Evolutionary conservation across 148 eudicot species (phyloP).

Genomic region (Fagopyrum esculentum): DNA sequence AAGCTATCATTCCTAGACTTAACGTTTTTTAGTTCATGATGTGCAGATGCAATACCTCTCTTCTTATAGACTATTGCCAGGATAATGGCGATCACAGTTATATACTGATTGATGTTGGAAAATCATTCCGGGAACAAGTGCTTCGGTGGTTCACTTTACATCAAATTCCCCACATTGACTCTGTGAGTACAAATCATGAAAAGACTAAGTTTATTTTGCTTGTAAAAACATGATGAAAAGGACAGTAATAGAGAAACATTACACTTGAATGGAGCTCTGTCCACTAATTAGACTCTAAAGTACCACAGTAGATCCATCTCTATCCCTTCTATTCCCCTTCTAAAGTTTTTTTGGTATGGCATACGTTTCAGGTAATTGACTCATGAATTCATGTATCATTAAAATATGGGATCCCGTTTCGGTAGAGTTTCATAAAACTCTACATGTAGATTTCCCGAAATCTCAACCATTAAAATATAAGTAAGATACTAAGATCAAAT

Average conservation of each 20-base stretch:
- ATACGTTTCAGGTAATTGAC: not conserved
- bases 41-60: conserved; percentile 91
- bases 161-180: conserved; percentile 83
- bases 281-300: not conserved
- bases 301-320: not conserved
- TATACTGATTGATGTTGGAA: conserved; percentile 84
- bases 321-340: not conserved
- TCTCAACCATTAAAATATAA: too few relatives aligned
- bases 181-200: conserved; percentile 46
- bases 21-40: not conserved
- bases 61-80: conserved; percentile 70
- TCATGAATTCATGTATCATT: not conserved
- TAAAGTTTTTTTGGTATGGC: too few relatives aligned
- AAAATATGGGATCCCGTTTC: not conserved
- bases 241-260: not conserved
- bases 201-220: not conserved
- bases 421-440: not conserved
- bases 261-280: not conserved
- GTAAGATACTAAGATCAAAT: too few relatives aligned
- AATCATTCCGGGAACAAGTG: conserved; percentile 89
- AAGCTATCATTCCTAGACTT: not conserved
- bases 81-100: conserved; percentile 51
- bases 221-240: not conserved
- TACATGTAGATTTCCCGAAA: too few relatives aligned
- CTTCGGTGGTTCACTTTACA: conserved; percentile 90